Base-by-base conservation (phyloP, 176 grass and related monocot genomes). In the Aegilops speltoides region DNA sequence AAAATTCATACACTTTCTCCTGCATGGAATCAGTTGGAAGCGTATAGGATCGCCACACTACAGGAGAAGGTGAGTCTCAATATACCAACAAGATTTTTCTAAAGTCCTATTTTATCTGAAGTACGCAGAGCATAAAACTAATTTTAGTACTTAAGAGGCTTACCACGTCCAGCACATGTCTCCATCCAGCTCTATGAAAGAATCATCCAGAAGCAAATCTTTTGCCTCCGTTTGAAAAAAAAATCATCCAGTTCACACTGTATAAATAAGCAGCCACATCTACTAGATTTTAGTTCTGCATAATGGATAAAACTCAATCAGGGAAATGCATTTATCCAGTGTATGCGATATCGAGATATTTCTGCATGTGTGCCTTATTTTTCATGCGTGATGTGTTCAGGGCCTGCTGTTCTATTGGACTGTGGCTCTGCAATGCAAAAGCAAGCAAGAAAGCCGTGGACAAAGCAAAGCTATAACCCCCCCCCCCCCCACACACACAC, bases 51-150 rank as follows among this genome's bases (percentile, higher is more conserved):
- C 12, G 40, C 24, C 59, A 33, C 2, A n/a, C 29, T 65, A 32
- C 71, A 84, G 26, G 72, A 84, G 74, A 84, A 65, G 82, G 37
- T 84, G 43, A 48, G 82, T 40, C 72, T 24, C 10, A 31, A 6
- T 60, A 72, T 61, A 73, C 14, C 16, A 68, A 20, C 20, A 71
- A 7, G n/a, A 43, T 38, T 16, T 26, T 28, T 83, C n/a, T 38
- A 4, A 20, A 70, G 67, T 70, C 46, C 28, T 68, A 82, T 70
- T 45, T 11, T 71, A 52, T 70, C 29, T 82, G 20, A 71, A 59
- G 32, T 28, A 7, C 46, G 22, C 64, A 52, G 48, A 38, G 29
- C 81, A 59, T 37, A 72, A 4, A 72, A n/a, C 34, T 40, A 73
- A 14, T 74, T 41, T 82, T 15, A 73, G 50, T 72, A 26, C 33